Base-by-base conservation (phyloP, 2,329 filamentous ascomycete species). In the Pyrenochaeta sp. region DNA sequence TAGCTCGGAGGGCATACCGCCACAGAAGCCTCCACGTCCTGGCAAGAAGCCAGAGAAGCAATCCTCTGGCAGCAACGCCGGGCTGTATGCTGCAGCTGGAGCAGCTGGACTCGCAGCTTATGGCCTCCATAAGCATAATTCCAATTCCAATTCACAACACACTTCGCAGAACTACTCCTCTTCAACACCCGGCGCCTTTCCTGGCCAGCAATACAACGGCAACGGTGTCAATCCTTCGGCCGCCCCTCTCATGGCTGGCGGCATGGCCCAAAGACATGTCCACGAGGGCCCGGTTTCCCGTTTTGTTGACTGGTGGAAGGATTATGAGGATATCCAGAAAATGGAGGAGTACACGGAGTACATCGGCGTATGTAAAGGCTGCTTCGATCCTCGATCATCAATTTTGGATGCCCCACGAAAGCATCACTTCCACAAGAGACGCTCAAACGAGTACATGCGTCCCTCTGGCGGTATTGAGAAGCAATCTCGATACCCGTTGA, bases 311-410 rank as follows among this genome's bases (percentile, higher is more conserved):
- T 86, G 79, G 74, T 85, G 80, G 80, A 83, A 77, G 60, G 84
- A 82, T 49, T 77, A 82, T 1, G 82, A 86, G 50, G 84, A 83
- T n/a, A 82, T 86, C 1, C 78, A 77, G 13, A 80, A 80, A 61
- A 86, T 84, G 72, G 84, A 87, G 65, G 83, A 86, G 60, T 87
- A 87, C 58, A 86, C 83, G 1, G 82, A 87, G 66, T 80, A 81
- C 46, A 86, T 85, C 55, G 84, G 84, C 15, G 80, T 86, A 2
- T 87, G 84, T 70, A 83, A 79, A 51, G 74, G 84, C 55, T 87
- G 84, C 63, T 87, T 87, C 58, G 82, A 85, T 47, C 83, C 83
- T 6, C 75, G 78, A 7, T 80, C 79, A 11, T 78, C 74, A 3
- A 76, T 80, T 3, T 63, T 71, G 46, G 77, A 85, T 61, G 84